Base-by-base conservation (phyloP, 768 basidiomycete genomes). In the Strobilomyces dryophilus region DNA sequence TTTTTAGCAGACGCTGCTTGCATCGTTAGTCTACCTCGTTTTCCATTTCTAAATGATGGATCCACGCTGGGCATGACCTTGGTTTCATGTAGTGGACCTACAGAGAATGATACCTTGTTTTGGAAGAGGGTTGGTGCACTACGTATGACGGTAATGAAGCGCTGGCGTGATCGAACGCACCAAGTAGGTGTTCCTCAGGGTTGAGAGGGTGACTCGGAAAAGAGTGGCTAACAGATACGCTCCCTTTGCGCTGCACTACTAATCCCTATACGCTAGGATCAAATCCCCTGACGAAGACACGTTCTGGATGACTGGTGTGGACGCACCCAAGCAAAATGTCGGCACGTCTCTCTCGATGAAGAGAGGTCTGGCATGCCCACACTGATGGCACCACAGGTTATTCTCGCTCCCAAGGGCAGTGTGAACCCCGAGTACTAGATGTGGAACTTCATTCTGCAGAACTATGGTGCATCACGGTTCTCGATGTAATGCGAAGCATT, bases 341-440 rank as follows among this genome's bases (percentile, higher is more conserved):
- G 14, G 42, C 14, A 10, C 21, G 21, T n/a, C 5, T 49, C 11
- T 24, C 17, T 24, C 11, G 17, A 41, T 20, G 17, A 8, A 21
- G 10, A 24, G 5, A 27, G 32, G 55, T 59, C 0, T 14, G 4
- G 10, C 56, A 66, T 36, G 26, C 34, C 48, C 15, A 37, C 20
- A 21, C 17, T 27, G n/a, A 17, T 37, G 2, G 7, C 31, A 9
- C 15, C 1, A 15, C 45, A 51, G 50, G 17, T 51, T 18, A 8
- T 8, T 12, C 7, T 36, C 20, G 8, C 21, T 2, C 40, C 40
- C 35, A 5, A 15, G 7, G 40, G 20, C 4, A 21, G 20, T 14
- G 20, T 14, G 7, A 6, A 21, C 12, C 40, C 21, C 11, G 20
- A 40, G 8, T 18, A 5, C 40, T 21, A 24, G 12, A 9, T 24